Base-by-base conservation (phyloP, 2,329 filamentous ascomycete species). In the Paecilomyces variotii region DNA sequence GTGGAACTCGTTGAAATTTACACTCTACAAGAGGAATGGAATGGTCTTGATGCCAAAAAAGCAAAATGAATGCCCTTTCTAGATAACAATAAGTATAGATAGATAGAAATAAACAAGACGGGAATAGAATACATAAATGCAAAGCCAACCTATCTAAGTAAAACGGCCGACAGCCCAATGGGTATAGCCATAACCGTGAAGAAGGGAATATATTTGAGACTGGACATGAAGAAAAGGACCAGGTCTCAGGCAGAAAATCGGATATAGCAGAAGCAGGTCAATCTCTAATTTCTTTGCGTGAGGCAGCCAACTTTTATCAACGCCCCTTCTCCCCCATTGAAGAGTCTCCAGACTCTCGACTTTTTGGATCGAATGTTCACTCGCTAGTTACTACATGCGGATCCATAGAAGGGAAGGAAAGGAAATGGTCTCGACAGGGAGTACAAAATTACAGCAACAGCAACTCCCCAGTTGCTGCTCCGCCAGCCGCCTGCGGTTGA, bases 401-500 rank as follows among this genome's bases (percentile, higher is more conserved):
- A 19, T 7, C 39, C 14, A 34, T 11, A 34, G 32, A 34, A 34
- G 19, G 19, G 32, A 34, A 19, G n/a, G 3, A 1, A 45, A 45
- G 19, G 12, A 45, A 45, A 24, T 24, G 4, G n/a, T 7, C 39
- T 19, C 7, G 39, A 7, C 14, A 45, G 19, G 2, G 39, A 45
- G 14, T 9, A 45, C 39, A 19, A 32, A 24, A 19, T 59, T 78
- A 89, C 68, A 89, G 76, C 71, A 87, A 78, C 68, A 92, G 76
- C 73, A 92, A 76, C 76, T 92, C 89, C 6, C 87, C 87, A 64
- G 89, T 90, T 63, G 81, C 83, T 9, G 82, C 83, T 26, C 80
- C 80, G 53, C 84, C 86, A 63, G 84, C 84, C 11, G 83, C 82
- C 26, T 84, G 82, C 11, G 87, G 87, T 70, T 89, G 87, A 69